A percentile compares a stretch with the other conserved stretches of the same genome.
These are phyloP conservation scores for Aurantiochytrium sp. DNA, from an alignment of 108 stramenopile species.

Conservation along the genomic window DNA sequence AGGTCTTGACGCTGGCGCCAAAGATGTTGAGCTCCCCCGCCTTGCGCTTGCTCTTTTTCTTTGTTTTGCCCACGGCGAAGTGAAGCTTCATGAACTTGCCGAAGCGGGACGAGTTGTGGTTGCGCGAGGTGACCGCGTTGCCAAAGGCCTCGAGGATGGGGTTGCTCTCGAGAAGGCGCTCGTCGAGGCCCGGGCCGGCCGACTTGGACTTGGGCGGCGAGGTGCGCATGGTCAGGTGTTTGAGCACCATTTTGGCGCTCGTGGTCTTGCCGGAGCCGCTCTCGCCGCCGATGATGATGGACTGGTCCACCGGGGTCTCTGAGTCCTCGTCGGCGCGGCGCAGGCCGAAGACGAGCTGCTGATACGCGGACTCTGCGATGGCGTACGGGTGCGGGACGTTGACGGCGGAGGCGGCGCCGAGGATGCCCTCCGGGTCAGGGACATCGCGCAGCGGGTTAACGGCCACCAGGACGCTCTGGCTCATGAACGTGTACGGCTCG, in stretches of 20 bases:
- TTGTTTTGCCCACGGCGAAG: conserved; percentile 5
- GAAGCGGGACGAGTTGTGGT: conserved; percentile 40
- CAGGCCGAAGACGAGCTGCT: background rate
- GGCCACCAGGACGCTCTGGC: conserved; percentile 47
- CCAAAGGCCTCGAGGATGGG: conserved; percentile 44
- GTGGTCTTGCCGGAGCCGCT: conserved; percentile 39
- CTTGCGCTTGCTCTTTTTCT: background rate
- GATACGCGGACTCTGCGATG: conserved; percentile 9
- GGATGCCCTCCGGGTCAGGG: background rate
- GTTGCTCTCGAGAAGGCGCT: conserved; percentile 11
- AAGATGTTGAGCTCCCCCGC: background rate
- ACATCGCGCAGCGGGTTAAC: conserved; percentile 45
- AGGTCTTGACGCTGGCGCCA: conserved; percentile 48
- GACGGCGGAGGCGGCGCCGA: background rate
- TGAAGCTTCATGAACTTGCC: conserved; percentile 37
- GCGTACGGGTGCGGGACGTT: background rate
- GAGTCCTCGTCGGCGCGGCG: background rate
- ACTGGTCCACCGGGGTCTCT: conserved; percentile 10
- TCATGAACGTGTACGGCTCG: conserved; percentile 46
- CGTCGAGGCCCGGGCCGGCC: background rate
- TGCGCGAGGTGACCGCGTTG: conserved; percentile 32
- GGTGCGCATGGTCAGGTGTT: background rate
- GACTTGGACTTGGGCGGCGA: too few relatives aligned
- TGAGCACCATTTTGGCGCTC: conserved; percentile 28
- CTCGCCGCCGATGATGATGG: conserved; percentile 37